A percentile compares a stretch with the other conserved stretches of the same genome.
Conservation (phyloP, 805 yeast genomes). For the Groenewaldozyma salmanticensis region DNA sequence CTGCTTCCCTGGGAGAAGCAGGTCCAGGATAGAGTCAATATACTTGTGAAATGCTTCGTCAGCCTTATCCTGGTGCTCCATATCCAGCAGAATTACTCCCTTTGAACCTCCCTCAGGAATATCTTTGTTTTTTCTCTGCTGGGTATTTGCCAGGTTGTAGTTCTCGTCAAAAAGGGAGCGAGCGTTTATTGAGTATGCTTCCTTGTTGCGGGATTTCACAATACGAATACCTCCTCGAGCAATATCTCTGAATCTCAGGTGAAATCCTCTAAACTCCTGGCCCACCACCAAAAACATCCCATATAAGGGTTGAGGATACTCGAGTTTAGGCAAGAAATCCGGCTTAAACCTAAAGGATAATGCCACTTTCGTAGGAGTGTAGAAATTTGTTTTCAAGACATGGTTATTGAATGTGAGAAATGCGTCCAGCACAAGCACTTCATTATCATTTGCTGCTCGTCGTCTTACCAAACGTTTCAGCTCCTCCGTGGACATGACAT, state of each 20-base stretch:
- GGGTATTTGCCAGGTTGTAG: constrained; percentile 90
- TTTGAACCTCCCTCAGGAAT: constrained; percentile 99
- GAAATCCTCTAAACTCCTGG: constrained; percentile 95
- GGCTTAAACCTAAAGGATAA: constrained; percentile 88
- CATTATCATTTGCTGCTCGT: constrained; percentile 68
- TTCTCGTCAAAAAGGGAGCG: constrained; percentile 92
- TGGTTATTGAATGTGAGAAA: constrained; percentile 77
- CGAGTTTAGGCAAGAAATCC: constrained; percentile 67
- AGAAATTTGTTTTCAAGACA: constrained; percentile 87
- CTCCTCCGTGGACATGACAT: constrained; percentile 65
- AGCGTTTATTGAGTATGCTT: constrained; percentile 75
- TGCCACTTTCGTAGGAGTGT: constrained; percentile 89
- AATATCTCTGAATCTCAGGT: constrained; percentile 90
- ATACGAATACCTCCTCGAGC: constrained; percentile 98
- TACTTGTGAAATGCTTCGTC: constrained; percentile 84
- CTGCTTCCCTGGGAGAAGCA: constrained; percentile 57
- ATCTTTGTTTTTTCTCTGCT: constrained; percentile 94
- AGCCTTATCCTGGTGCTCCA: constrained; percentile 69
- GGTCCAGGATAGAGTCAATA: constrained; percentile 82
- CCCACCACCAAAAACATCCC: constrained; percentile 97
- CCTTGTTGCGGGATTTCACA: constrained; percentile 76
- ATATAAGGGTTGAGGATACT: constrained; percentile 86
- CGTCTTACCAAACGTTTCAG: constrained; percentile 58
- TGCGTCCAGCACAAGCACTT: constrained; percentile 70
- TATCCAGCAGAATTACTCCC: constrained; percentile 77